A percentile compares a stretch with the other conserved stretches of the same genome.
Conservation (phyloP, 148 eudicot genomes). For the Spergularia marina region DNA sequence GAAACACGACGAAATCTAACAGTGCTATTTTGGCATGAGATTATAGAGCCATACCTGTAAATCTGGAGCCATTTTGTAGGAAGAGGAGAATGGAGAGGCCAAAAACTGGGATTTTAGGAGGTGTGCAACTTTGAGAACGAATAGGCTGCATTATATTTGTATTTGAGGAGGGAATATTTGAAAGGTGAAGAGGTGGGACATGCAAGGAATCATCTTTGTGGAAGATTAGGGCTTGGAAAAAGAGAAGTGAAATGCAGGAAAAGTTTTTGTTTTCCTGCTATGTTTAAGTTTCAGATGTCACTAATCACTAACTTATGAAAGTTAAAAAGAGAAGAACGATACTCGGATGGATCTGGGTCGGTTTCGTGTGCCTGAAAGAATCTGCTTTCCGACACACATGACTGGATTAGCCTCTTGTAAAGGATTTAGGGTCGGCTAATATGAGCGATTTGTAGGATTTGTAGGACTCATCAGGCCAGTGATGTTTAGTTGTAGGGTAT, state of each 20-base stretch:
- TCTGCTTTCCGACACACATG: not conserved
- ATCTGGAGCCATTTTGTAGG: slow-evolving; percentile 48
- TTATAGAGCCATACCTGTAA: slow-evolving; percentile 45
- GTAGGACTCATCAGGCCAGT: not conserved
- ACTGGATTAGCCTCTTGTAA: no score
- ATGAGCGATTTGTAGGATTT: not conserved
- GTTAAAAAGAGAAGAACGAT: not conserved
- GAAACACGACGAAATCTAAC: not conserved
- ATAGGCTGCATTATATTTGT: slow-evolving; percentile 42
- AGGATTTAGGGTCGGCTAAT: not conserved
- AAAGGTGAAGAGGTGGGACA: slow-evolving; percentile 62
- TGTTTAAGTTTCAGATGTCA: slow-evolving; percentile 20
- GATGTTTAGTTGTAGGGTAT: slow-evolving; percentile 2
- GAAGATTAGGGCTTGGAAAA: slow-evolving; percentile 24
- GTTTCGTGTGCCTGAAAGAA: not conserved
- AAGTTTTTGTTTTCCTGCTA: slow-evolving; percentile 11
- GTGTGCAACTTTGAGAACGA: slow-evolving; percentile 29
- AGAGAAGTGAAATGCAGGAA: slow-evolving; percentile 10
- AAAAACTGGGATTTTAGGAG: slow-evolving; percentile 18
- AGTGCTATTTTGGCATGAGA: slow-evolving; percentile 1
- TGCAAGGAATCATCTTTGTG: slow-evolving; percentile 59
- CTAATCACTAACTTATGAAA: slow-evolving; percentile 10
- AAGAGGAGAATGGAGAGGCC: slow-evolving; percentile 26
- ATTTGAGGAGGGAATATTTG: slow-evolving; percentile 61
- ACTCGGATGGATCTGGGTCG: not conserved